These are phyloP conservation scores for Naematelia aurantialba DNA, from an alignment of 768 basidiomycete species.

Conservation along the genomic window DNA sequence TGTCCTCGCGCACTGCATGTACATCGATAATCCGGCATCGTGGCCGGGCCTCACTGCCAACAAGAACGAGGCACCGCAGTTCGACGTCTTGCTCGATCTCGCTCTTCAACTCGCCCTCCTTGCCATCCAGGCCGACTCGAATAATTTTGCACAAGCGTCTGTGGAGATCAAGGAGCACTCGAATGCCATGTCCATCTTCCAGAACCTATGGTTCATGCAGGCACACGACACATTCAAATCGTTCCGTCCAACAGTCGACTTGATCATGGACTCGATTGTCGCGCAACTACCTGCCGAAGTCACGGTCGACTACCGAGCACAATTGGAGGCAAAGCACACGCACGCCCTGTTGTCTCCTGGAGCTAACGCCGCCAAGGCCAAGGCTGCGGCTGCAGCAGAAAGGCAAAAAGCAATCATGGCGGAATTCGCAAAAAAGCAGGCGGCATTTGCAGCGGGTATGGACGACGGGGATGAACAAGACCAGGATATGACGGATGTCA, in stretches of 20 bases:
- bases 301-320: conserved; percentile 27
- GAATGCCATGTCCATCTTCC: conserved; percentile 29
- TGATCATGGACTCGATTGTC: conserved; percentile 67
- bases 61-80: conserved; percentile 24
- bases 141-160: conserved; percentile 61
- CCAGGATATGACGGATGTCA: conserved; percentile 57
- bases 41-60: conserved; percentile 25
- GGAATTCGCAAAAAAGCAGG: conserved; percentile 88
- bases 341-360: neutral
- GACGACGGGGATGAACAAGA: conserved; percentile 63
- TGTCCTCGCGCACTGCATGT: conserved; percentile 50
- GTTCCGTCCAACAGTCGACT: conserved; percentile 67
- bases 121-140: conserved; percentile 67
- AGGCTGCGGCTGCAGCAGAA: conserved; percentile 10
- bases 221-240: conserved; percentile 66
- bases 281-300: conserved; percentile 61
- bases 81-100: conserved; percentile 84
- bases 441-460: conserved; percentile 63
- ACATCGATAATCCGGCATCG: conserved; percentile 23
- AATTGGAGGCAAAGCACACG: conserved; percentile 9
- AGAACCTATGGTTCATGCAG: conserved; percentile 72
- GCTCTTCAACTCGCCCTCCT: conserved; percentile 81
- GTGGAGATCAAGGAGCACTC: conserved; percentile 52
- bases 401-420: conserved; percentile 75
- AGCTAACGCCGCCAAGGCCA: neutral